phyloP scores from a whole-genome alignment of 78 protist genomes.

The Emiliania huxleyi region DNA sequence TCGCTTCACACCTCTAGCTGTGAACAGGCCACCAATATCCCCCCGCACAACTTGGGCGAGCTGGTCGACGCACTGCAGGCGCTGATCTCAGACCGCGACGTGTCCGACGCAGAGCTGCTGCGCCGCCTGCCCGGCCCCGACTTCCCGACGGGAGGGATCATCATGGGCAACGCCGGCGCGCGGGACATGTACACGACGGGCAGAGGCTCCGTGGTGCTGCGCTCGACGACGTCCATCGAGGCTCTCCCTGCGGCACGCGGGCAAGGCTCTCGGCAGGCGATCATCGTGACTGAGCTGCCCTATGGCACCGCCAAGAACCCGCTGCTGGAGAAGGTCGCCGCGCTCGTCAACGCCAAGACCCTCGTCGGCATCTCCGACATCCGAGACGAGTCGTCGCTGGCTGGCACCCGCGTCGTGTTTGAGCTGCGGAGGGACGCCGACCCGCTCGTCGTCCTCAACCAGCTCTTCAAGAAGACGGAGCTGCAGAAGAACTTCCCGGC shows the following conservation, averaged over 20 bases:
- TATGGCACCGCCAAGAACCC: neutral
- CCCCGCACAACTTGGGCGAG: constrained; percentile 33
- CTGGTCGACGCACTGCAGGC: neutral
- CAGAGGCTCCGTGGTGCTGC: neutral
- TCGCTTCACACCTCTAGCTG: too few relatives aligned
- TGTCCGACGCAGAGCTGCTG: neutral
- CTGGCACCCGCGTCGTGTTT: neutral
- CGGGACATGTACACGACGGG: neutral
- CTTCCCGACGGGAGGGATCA: constrained; percentile 35
- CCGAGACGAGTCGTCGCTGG: neutral
- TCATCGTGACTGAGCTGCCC: constrained; percentile 2
- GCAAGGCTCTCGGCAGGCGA: neutral
- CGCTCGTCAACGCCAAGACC: neutral
- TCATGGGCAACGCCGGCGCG: constrained; percentile 1
- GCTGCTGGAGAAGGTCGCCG: neutral
- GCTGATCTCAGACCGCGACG: neutral
- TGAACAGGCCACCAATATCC: too few relatives aligned
- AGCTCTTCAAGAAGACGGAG: neutral
- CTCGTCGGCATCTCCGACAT: neutral
- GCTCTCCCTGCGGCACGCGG: neutral
- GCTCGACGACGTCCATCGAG: neutral
- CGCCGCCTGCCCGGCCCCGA: constrained; percentile 18
- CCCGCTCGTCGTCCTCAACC: neutral
- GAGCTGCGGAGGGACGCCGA: neutral
- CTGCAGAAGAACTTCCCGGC: constrained; percentile 19